Base-by-base conservation (phyloP, 768 basidiomycete genomes). In the Leccinum imitatum region DNA sequence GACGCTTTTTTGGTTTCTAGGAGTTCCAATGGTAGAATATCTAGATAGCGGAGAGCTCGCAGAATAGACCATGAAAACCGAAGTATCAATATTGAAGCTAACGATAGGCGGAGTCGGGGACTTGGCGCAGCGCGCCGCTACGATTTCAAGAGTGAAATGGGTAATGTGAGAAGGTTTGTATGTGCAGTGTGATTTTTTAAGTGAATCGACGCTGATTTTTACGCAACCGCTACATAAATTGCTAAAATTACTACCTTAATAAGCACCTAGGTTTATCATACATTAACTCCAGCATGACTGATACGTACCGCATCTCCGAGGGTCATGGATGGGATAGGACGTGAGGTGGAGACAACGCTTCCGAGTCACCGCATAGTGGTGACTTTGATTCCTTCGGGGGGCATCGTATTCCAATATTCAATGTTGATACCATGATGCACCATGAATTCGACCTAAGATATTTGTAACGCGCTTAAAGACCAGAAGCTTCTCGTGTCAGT, bases 371-470 rank as follows among this genome's bases (percentile, higher is more conserved):
- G 8, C 54, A 55, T 31, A 46, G 46, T 30, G 37, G 13, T n/a
- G 8, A 17, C 8, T 44, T 10, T 13, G 13, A n/a, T n/a, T n/a
- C n/a, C n/a, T n/a, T n/a, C n/a, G n/a, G n/a, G n/a, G n/a, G 23
- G 6, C 10, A 25, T 46, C 21, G 17, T n/a, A 58, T 41, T 44
- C 19, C 30, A 56, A 21, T 11, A 31, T 57, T 31, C 31, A 57
- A 23, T 9, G 46, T 39, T 41, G 27, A 50, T 35, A 44, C n/a
- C 44, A 44, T 19, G 44, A 44, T 19, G 37, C 25, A 55, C 64
- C 56, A 56, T 55, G 58, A 39, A 66, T 55, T 17, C 21, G 19
- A 53, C 50, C 6, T 31, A 37, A 60, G 30, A 31, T 53, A 30
- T 48, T 25, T 25, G 27, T 27, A 27, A 7, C 8, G 30, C 30